phyloP scores from a whole-genome alignment of 257 asterid species.

The Jacaranda copaia region DNA sequence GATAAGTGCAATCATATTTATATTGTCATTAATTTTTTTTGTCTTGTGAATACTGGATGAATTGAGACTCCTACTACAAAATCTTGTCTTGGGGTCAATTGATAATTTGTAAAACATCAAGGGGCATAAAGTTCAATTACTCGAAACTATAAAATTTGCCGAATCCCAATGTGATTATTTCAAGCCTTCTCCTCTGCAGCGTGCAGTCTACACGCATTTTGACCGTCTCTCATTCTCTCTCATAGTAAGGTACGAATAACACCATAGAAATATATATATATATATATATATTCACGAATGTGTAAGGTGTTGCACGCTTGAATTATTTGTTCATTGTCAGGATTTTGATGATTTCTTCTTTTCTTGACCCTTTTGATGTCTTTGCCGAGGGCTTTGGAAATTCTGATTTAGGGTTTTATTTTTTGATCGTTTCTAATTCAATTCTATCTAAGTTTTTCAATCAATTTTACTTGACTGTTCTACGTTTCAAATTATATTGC shows the following conservation, averaged over 20 bases:
- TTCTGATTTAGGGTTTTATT: constrained; percentile 11
- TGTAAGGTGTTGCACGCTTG: neutral
- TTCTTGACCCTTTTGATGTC: neutral
- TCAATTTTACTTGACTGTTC: neutral
- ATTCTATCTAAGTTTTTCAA: neutral
- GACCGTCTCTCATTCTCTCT: constrained; percentile 18
- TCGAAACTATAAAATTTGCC: neutral
- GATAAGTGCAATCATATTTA: too few species aligned
- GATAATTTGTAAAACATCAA: neutral
- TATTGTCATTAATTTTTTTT: too few species aligned
- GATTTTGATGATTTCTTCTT: neutral
- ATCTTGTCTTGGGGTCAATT: neutral
- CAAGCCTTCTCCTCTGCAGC: constrained; percentile 4
- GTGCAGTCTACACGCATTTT: constrained; percentile 22
- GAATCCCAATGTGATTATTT: neutral
- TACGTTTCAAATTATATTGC: constrained; percentile 5
- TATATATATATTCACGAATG: neutral
- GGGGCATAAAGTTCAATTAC: constrained; percentile 1
- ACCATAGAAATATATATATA: neutral
- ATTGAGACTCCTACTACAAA: neutral
- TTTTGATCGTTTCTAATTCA: neutral
- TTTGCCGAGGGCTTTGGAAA: neutral
- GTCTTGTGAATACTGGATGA: too few species aligned
- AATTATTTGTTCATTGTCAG: neutral
- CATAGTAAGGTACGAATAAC: constrained; percentile 24